These are phyloP conservation scores for Penicillium sp. DNA, from an alignment of 2,329 filamentous ascomycete genomes.

Conservation along the genomic window DNA sequence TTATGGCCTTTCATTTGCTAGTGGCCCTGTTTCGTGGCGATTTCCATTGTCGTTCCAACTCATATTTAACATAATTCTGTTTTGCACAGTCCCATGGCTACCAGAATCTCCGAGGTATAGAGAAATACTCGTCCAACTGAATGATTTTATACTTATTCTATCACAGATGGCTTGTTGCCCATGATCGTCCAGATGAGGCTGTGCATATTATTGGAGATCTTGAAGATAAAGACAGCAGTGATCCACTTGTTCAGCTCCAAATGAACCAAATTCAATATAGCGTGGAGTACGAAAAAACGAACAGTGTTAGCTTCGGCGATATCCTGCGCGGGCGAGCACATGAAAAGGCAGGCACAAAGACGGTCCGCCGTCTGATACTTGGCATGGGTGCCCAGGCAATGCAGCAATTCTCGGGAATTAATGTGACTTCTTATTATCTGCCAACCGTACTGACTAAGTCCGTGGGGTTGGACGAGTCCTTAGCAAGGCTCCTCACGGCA, in stretches of 20 bases:
- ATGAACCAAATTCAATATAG: slow-evolving; percentile 52
- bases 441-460: slow-evolving; percentile 50
- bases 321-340: slow-evolving; percentile 50
- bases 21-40: slow-evolving; percentile 37
- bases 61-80: slow-evolving; percentile 32
- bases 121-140: slow-evolving; percentile 17
- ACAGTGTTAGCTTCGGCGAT: slow-evolving; percentile 55
- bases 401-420: slow-evolving; percentile 44
- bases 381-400: slow-evolving; percentile 50
- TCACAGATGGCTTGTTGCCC: slow-evolving; percentile 25
- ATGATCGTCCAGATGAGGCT: slow-evolving; percentile 36
- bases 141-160: slow-evolving; percentile 20
- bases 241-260: slow-evolving; percentile 50
- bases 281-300: slow-evolving; percentile 54
- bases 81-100: slow-evolving; percentile 37
- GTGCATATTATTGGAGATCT: slow-evolving; percentile 49
- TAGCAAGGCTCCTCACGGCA: slow-evolving; percentile 49
- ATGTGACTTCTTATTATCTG: slow-evolving; percentile 43
- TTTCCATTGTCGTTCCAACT: slow-evolving; percentile 39
- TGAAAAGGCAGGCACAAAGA: slow-evolving; percentile 34
- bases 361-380: slow-evolving; percentile 49
- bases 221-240: slow-evolving; percentile 31
- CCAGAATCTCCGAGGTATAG: slow-evolving; percentile 37
- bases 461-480: slow-evolving; percentile 37
- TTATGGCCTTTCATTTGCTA: slow-evolving; percentile 47